Evolutionary conservation across 208 protist species (phyloP).

Genomic region (Trypanosomatidae sp.): DNA sequence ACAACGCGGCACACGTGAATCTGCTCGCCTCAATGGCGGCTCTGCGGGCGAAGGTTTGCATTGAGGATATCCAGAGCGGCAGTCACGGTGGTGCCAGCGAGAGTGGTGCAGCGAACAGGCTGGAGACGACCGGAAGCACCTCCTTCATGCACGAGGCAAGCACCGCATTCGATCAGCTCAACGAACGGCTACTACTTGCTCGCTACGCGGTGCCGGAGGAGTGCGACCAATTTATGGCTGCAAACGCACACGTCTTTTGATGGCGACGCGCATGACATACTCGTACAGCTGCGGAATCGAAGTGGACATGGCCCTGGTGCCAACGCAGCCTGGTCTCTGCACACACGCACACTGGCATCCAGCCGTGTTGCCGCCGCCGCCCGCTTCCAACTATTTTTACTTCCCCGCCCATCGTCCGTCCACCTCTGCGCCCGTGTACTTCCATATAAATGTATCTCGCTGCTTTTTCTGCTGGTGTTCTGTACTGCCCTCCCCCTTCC

Average conservation of each 20-base stretch:
- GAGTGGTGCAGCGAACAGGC: background rate
- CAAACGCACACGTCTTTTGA: constrained; percentile 23
- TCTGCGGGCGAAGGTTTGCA: constrained; percentile 25
- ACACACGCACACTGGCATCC: background rate
- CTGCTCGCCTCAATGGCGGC: constrained; percentile 29
- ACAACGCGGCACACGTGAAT: constrained; percentile 3
- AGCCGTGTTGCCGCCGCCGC: background rate
- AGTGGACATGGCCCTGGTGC: too few relatives aligned
- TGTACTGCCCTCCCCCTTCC: too few relatives aligned
- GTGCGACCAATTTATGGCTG: constrained; percentile 42
- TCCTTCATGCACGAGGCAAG: constrained; percentile 22
- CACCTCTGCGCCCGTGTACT: background rate
- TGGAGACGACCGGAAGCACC: background rate
- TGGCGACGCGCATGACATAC: background rate
- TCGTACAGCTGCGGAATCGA: background rate
- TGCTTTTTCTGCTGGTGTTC: background rate
- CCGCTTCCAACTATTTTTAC: background rate
- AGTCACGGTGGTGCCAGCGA: background rate
- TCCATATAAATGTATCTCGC: background rate
- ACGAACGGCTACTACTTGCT: constrained; percentile 46
- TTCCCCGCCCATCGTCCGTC: background rate
- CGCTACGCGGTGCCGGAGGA: constrained; percentile 46
- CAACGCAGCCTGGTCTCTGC: background rate
- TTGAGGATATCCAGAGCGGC: constrained; percentile 20
- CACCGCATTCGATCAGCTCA: constrained; percentile 23